Conservation (phyloP, 1,284 basidiomycete genomes). For the Apiotrichum sp. region DNA sequence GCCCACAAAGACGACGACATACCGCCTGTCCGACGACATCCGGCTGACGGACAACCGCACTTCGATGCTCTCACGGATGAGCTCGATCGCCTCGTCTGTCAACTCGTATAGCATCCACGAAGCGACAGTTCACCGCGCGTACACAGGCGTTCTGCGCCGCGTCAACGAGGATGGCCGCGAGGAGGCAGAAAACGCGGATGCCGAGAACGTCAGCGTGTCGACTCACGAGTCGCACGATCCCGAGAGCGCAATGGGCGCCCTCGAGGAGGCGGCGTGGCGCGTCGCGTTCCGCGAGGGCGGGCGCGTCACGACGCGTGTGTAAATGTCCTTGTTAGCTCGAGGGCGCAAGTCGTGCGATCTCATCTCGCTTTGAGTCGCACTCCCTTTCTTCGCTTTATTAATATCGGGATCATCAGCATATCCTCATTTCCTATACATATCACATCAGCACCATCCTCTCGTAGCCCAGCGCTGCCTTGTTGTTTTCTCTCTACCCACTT, state of each 20-base stretch:
- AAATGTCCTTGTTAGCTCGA: too few relatives aligned
- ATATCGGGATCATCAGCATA: too few relatives aligned
- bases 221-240: neutral
- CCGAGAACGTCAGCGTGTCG: neutral
- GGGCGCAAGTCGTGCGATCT: too few relatives aligned
- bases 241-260: neutral
- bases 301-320: too few relatives aligned
- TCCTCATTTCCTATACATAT: too few relatives aligned
- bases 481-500: too few relatives aligned
- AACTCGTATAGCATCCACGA: conserved; percentile 15
- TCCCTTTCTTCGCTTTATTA: too few relatives aligned
- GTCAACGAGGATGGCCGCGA: conserved; percentile 5
- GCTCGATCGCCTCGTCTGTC: conserved; percentile 4
- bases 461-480: too few relatives aligned
- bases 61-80: conserved; percentile 6
- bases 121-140: conserved; percentile 21
- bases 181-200: neutral
- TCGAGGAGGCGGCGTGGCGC: conserved; percentile 7
- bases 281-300: neutral
- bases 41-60: neutral
- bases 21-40: neutral
- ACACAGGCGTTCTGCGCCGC: conserved; percentile 16
- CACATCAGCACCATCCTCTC: too few relatives aligned
- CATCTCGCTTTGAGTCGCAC: too few relatives aligned
- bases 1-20: neutral